Evolutionary conservation across 495 filamentous ascomycete genomes (phyloP).

Genomic region (Durotheca rogersii): DNA sequence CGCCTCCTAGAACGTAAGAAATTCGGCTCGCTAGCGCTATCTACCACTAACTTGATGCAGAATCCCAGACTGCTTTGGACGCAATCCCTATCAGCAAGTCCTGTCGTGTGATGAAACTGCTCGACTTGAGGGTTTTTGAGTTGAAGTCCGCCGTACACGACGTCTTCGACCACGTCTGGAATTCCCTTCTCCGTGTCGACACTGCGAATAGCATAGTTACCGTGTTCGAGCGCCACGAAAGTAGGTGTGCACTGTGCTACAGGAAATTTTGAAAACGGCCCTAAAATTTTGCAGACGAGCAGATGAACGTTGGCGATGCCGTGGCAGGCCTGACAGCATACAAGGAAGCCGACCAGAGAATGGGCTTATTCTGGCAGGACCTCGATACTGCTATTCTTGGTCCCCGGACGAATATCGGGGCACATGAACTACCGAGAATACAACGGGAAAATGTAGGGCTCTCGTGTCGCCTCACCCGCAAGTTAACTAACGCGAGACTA

Average conservation of each 20-base stretch:
- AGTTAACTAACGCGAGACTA: constrained; percentile 31
- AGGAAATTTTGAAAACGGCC: neutral
- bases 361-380: constrained; percentile 52
- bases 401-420: constrained; percentile 48
- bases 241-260: constrained; percentile 29
- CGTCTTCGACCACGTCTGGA: constrained; percentile 58
- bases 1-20: constrained; percentile 51
- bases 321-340: constrained; percentile 52
- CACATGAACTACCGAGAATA: constrained; percentile 35
- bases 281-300: constrained; percentile 44
- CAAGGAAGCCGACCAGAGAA: constrained; percentile 53
- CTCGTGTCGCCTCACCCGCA: neutral
- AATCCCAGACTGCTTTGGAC: constrained; percentile 49
- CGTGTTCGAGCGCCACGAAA: constrained; percentile 47
- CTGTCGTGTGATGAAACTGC: constrained; percentile 49
- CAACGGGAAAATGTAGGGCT: constrained; percentile 43
- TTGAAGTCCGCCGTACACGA: constrained; percentile 59
- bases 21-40: neutral
- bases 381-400: constrained; percentile 51
- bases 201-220: constrained; percentile 46
- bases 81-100: constrained; percentile 47
- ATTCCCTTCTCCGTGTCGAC: constrained; percentile 57
- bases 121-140: constrained; percentile 51
- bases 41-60: constrained; percentile 25
- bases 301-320: constrained; percentile 48